Percentiles rank a stretch among this genome's conserved stretches.
Evolutionary conservation across 768 basidiomycete genomes (phyloP).

Genomic region (Boletus fagicola): DNA sequence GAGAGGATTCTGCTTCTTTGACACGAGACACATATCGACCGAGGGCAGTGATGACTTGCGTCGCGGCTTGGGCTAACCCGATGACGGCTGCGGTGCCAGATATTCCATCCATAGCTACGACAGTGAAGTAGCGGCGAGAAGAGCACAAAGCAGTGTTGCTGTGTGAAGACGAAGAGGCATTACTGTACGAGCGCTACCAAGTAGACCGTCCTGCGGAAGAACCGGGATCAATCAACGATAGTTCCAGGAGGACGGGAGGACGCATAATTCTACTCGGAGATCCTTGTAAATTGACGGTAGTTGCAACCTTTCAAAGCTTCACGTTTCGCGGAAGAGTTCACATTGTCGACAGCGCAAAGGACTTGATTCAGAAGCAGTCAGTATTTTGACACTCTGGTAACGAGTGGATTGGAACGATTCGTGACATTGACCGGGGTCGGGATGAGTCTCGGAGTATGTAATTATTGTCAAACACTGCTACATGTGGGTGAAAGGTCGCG

Average conservation of each 20-base stretch:
- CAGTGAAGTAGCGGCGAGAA: no score
- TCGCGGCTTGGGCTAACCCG: background rate
- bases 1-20: background rate
- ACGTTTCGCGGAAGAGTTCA: background rate
- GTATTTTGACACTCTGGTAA: background rate
- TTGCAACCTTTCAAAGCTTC: background rate
- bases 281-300: no score
- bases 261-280: no score
- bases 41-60: background rate
- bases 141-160: background rate
- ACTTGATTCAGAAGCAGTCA: background rate
- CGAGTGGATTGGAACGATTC: background rate
- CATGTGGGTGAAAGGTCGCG: no score
- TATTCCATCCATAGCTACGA: background rate
- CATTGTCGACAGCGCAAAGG: no score
- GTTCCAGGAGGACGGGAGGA: no score
- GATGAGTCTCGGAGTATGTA: no score
- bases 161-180: background rate
- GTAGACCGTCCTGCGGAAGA: no score
- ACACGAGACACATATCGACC: background rate
- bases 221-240: no score
- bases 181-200: background rate
- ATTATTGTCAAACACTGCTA: no score
- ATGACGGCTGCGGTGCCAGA: background rate
- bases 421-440: background rate